Base-by-base conservation (phyloP, 768 basidiomycete species). In the Mycena filopes region DNA sequence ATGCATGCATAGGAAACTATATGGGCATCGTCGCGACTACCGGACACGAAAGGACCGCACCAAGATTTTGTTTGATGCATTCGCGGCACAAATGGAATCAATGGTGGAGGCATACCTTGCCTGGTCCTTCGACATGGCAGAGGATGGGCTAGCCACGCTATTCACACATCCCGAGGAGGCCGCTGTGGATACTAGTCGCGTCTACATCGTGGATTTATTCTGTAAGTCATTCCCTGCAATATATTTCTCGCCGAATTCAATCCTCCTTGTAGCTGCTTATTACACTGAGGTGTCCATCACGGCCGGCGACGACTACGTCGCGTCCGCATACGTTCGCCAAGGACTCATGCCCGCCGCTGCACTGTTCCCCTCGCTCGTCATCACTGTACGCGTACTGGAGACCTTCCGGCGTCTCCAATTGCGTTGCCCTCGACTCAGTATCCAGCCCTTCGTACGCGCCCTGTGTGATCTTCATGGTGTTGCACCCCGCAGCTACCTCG, bases 391-490 rank as follows among this genome's bases (percentile, higher is more conserved):
- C n/a, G 41, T 40, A 10, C 53, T 70, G 4, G 66, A 70, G n/a
- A 15, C 51, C 2, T 70, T 43, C 40, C 46, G 63, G 25, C 16
- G 59, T 9, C 23, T 33, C 7, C 64, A 38, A 13, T 41, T 63
- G 1, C 55, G 51, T 16, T 62, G 58, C 28, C 75, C 71, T 6
- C 68, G 65, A 21, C 62, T 70, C 15, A 65, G 65, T 1, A 67
- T 72, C 11, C 69, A 75, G 36, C 55, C 69, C 1, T 70, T 67
- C 28, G 60, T 73, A 7, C 68, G 68, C 40, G 60, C 58, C 1
- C 28, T 75, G 2, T 69, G 64, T 45, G 71, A 74, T 28, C n/a
- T 72, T 16, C 66, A 73, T 16, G 55, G 56, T 16, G 25, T 38
- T 4, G 23, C 41, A 2, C 56, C 45, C 18, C 61, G 45, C 7